phyloP scores from a whole-genome alignment of 768 basidiomycete genomes.

The Agaricus sinodeliciosus region DNA sequence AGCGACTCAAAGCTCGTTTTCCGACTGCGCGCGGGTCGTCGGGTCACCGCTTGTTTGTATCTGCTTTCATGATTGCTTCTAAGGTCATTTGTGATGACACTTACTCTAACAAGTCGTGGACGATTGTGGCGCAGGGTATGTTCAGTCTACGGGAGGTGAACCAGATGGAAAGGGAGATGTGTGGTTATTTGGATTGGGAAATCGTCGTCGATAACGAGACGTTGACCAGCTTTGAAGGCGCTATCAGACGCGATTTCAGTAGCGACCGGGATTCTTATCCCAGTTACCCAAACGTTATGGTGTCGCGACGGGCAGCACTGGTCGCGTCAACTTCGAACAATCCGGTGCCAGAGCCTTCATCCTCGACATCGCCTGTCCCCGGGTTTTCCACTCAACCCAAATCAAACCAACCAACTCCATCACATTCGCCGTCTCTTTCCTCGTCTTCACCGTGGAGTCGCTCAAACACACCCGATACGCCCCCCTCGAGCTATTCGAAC shows the following conservation, averaged over 20 bases:
- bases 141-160: constrained; percentile 86
- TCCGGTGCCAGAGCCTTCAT: constrained; percentile 34
- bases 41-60: constrained; percentile 85
- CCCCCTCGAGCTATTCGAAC: constrained; percentile 43
- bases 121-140: constrained; percentile 84
- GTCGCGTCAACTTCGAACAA: constrained; percentile 33
- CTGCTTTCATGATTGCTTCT: constrained; percentile 88
- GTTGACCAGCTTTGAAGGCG: constrained; percentile 52
- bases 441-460: constrained; percentile 17
- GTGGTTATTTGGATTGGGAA: constrained; percentile 89
- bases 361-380: constrained; percentile 42
- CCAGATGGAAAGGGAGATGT: constrained; percentile 96
- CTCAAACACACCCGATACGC: constrained; percentile 42
- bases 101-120: constrained; percentile 91
- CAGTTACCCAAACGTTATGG: constrained; percentile 52
- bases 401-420: constrained; percentile 18
- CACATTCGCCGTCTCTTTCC: constrained; percentile 23
- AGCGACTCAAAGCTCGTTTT: constrained; percentile 85
- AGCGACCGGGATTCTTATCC: constrained; percentile 49
- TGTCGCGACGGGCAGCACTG: constrained; percentile 52
- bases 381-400: constrained; percentile 34
- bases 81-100: constrained; percentile 95
- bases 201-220: constrained; percentile 65
- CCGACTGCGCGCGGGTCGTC: constrained; percentile 87
- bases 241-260: constrained; percentile 54